phyloP scores from a whole-genome alignment of 192 early-diverging fungal species.

The Funneliformis mosseae region DNA sequence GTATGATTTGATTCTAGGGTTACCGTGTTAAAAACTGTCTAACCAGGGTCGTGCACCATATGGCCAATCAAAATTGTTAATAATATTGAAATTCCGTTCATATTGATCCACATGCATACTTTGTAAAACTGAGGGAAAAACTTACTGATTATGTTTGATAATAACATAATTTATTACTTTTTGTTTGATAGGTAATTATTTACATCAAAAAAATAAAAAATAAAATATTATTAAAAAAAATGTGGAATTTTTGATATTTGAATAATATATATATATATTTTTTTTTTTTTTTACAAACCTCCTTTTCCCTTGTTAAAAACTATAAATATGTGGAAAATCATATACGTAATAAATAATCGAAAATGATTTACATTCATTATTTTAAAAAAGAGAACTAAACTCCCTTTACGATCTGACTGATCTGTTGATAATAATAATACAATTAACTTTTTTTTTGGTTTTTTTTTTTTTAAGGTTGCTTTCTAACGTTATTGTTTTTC shows the following conservation, averaged over 20 bases:
- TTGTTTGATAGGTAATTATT: background rate
- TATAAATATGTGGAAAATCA: background rate
- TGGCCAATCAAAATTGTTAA: background rate
- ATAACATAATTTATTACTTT: background rate
- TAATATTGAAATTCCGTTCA: background rate
- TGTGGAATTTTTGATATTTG: background rate
- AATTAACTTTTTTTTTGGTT: background rate
- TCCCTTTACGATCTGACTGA: background rate
- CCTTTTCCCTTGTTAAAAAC: background rate
- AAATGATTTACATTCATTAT: too few relatives aligned
- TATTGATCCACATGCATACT: background rate
- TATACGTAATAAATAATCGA: too few relatives aligned
- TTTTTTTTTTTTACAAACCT: background rate
- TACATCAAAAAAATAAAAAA: background rate
- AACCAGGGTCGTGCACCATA: background rate
- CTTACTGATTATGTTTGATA: background rate
- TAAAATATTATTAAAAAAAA: background rate
- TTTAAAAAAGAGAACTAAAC: too few relatives aligned
- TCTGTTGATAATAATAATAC: background rate
- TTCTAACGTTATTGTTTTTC: background rate
- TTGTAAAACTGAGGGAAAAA: background rate
- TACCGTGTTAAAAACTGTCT: too few relatives aligned
- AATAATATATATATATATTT: background rate
- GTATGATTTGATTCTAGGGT: background rate
- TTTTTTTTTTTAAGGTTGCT: background rate